Percentiles rank a stretch among this genome's conserved stretches.
These are phyloP conservation scores for Tricholoma matsutake DNA, from an alignment of 768 basidiomycete species.

Conservation along the genomic window DNA sequence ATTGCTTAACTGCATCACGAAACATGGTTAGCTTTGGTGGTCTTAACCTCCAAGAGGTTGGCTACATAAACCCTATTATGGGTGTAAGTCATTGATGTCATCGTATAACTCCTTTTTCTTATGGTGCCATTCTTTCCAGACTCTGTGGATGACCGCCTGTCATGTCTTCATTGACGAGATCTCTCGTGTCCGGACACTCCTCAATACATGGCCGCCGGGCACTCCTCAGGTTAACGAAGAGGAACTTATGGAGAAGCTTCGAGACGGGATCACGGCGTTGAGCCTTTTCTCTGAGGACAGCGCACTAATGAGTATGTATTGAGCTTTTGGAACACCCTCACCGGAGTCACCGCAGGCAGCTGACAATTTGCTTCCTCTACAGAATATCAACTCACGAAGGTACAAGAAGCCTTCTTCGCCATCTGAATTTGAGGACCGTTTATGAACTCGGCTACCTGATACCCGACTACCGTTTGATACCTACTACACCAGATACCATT, in stretches of 20 bases:
- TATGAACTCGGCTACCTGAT: background rate
- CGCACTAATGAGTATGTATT: conserved; percentile 41
- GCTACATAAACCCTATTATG: conserved; percentile 47
- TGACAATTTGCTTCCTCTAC: conserved; percentile 7
- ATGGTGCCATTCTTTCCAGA: conserved; percentile 26
- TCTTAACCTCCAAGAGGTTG: conserved; percentile 36
- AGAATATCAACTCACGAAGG: conserved; percentile 46
- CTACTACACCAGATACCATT: conserved; percentile 6
- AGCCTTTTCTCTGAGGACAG: conserved; percentile 44
- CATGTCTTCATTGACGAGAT: conserved; percentile 47
- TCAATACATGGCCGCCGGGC: conserved; percentile 27
- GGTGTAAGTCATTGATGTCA: conserved; percentile 37
- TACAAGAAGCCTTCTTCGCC: conserved; percentile 43
- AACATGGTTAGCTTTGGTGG: conserved; percentile 40
- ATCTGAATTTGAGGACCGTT: conserved; percentile 22
- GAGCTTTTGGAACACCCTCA: background rate
- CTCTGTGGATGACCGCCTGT: conserved; percentile 45
- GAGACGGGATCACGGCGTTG: conserved; percentile 39
- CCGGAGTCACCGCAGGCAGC: background rate
- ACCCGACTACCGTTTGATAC: conserved; percentile 15
- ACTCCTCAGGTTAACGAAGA: conserved; percentile 32
- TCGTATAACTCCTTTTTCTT: conserved; percentile 6
- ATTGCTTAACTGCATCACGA: conserved; percentile 41
- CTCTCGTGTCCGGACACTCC: conserved; percentile 35
- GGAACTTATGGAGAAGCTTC: conserved; percentile 38